Conservation (phyloP, 257 asterid species). For the Solanum ahanhuiri region DNA sequence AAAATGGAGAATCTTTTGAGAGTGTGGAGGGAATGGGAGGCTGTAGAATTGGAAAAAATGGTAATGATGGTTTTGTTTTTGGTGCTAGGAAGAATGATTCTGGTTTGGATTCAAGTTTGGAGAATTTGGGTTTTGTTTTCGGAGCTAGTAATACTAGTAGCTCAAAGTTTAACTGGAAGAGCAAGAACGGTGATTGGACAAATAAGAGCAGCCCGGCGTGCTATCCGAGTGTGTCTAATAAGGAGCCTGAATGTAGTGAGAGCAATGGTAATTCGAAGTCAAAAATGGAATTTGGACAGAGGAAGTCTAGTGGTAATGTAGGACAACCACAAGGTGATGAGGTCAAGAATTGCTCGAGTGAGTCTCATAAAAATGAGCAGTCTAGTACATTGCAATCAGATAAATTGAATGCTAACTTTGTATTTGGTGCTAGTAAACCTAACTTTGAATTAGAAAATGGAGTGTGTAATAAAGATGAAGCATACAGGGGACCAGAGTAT, state of each 20-base stretch:
- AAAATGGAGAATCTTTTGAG: background rate
- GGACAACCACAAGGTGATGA: background rate
- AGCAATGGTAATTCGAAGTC: background rate
- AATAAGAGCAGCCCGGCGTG: background rate
- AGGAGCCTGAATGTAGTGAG: slow-evolving; percentile 3
- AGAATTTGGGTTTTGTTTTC: background rate
- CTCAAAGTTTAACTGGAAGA: background rate
- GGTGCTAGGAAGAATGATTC: slow-evolving; percentile 19
- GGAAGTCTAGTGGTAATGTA: background rate
- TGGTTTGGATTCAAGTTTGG: background rate
- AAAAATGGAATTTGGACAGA: background rate
- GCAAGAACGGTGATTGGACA: background rate
- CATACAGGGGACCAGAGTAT: slow-evolving; percentile 12
- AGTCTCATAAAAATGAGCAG: background rate
- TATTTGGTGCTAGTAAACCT: slow-evolving; percentile 18
- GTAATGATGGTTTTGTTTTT: slow-evolving; percentile 11
- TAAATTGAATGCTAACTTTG: slow-evolving; percentile 4
- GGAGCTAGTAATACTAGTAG: slow-evolving; percentile 10
- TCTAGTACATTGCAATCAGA: slow-evolving; percentile 4
- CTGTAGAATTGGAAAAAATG: background rate
- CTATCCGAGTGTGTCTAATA: background rate
- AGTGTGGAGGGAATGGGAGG: background rate
- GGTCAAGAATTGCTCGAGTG: background rate
- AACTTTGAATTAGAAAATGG: slow-evolving; percentile 3
- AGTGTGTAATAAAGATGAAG: slow-evolving; percentile 12